Conservation (phyloP, 495 filamentous ascomycete genomes). For the Chaetomium fimeti region DNA sequence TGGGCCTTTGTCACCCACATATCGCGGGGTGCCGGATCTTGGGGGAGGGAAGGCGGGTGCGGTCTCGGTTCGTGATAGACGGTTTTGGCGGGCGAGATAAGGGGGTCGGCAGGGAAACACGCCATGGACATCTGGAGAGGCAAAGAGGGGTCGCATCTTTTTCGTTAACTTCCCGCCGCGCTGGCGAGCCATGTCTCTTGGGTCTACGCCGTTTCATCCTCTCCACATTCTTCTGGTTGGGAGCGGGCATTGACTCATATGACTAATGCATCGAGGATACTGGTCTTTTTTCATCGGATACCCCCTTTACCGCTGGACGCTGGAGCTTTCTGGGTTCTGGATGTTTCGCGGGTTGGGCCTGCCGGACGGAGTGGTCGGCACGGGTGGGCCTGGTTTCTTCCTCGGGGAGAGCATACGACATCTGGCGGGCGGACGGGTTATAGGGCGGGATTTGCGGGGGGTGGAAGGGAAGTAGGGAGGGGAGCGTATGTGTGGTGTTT, state of each 20-base stretch:
- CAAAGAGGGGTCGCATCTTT: slow-evolving; percentile 8
- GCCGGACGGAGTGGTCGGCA: neutral
- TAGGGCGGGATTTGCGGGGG: neutral
- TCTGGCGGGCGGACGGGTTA: neutral
- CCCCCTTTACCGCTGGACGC: slow-evolving; percentile 15
- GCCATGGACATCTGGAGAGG: neutral
- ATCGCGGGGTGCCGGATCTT: neutral
- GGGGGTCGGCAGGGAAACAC: neutral
- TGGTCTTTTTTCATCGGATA: slow-evolving; percentile 19
- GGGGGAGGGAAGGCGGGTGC: neutral
- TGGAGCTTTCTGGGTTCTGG: slow-evolving; percentile 10
- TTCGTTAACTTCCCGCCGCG: neutral
- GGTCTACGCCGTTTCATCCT: slow-evolving; percentile 24
- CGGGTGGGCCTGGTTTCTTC: neutral
- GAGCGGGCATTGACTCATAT: slow-evolving; percentile 25
- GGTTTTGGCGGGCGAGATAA: neutral
- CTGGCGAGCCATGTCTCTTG: slow-evolving; percentile 7
- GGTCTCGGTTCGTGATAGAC: neutral
- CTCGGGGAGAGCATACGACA: neutral
- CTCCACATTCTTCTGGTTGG: slow-evolving; percentile 11
- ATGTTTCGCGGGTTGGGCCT: slow-evolving; percentile 21
- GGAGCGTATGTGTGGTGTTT: neutral
- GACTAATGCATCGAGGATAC: slow-evolving; percentile 26
- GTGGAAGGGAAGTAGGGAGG: neutral
- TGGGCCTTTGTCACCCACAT: neutral